Base-by-base conservation (phyloP, 2,329 filamentous ascomycete species). In the Aspergillus phoenicis region DNA sequence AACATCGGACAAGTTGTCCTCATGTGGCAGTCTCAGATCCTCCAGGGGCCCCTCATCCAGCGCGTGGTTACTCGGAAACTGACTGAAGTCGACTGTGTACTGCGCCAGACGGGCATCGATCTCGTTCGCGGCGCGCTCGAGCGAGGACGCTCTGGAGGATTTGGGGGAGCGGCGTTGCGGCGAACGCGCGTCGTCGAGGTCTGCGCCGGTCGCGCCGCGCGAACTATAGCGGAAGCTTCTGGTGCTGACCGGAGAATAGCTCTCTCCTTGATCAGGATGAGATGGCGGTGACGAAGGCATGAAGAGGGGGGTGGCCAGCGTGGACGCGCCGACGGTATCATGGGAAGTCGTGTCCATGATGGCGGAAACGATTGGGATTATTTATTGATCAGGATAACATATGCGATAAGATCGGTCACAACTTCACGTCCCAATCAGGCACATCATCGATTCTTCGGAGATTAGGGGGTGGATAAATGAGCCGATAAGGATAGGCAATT, bases 271-370 rank as follows among this genome's bases (percentile, higher is more conserved):
- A 8, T 64, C 66, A 60, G 3, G 64, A 53, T 52, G 62, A 22
- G 43, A 64, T 1, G 75, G 71, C 33, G 76, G 75, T 1, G 75
- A 77, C 0, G 76, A 75, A 22, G 73, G 71, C 66, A 76, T 75
- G 49, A 73, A 75, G 3, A 71, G 64, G 13, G 76, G 75, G 4
- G 71, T 77, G 11, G 69, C 72, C 20, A 79, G 63, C 8, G 75
- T 76, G 5, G 76, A 79, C 45, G 75, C 70, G 45, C 77, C 77
- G 58, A 79, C 72, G 6, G 76, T 78, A 58, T 80, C 77, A 64
- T 80, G 77, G 53, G 76, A 73, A 56, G 75, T 72, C 52, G 76
- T 70, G 65, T 75, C 70, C 77, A 79, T 79, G 62, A 52, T 71
- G 63, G 61, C 38, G 55, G 26, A 15, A 58, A 30, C 47, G 17